phyloP scores from a whole-genome alignment of 1,284 basidiomycete species.

The Rhodotorula sp. region DNA sequence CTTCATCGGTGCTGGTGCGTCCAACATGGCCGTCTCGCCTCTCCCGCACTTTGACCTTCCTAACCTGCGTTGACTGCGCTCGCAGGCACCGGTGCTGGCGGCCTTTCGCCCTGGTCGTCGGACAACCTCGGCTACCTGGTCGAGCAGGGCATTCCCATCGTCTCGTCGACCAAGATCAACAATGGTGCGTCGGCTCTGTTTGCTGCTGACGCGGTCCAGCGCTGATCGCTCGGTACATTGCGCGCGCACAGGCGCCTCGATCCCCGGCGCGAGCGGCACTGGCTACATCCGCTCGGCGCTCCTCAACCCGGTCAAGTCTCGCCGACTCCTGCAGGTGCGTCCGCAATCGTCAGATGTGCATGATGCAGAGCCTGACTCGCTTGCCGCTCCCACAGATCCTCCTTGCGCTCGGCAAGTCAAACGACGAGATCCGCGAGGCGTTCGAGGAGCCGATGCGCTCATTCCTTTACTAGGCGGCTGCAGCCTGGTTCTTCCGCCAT shows the following conservation, averaged over 20 bases:
- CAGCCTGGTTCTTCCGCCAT: no score
- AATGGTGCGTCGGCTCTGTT: constrained; percentile 2
- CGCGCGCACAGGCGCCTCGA: neutral
- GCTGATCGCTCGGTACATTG: neutral
- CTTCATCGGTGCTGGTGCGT: constrained; percentile 43
- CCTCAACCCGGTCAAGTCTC: constrained; percentile 42
- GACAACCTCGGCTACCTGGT: constrained; percentile 16
- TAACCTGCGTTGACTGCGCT: neutral
- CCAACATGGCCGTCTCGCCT: neutral
- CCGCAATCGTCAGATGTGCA: no score
- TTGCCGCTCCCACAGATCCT: neutral
- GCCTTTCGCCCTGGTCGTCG: constrained; percentile 5
- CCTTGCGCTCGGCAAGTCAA: constrained; percentile 1
- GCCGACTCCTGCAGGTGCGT: constrained; percentile 24
- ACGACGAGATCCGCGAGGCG: neutral
- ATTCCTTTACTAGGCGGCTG: no score
- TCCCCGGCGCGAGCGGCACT: neutral
- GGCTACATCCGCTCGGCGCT: constrained; percentile 25
- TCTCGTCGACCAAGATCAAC: constrained; percentile 34
- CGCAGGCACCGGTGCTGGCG: constrained; percentile 43
- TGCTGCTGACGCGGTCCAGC: neutral
- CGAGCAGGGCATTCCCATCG: constrained; percentile 21
- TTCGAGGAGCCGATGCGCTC: neutral
- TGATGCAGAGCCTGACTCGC: no score
- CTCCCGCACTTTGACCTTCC: neutral